Evolutionary conservation across 306 rosid genomes (phyloP).

Genomic region (Cucurbita pepo): DNA sequence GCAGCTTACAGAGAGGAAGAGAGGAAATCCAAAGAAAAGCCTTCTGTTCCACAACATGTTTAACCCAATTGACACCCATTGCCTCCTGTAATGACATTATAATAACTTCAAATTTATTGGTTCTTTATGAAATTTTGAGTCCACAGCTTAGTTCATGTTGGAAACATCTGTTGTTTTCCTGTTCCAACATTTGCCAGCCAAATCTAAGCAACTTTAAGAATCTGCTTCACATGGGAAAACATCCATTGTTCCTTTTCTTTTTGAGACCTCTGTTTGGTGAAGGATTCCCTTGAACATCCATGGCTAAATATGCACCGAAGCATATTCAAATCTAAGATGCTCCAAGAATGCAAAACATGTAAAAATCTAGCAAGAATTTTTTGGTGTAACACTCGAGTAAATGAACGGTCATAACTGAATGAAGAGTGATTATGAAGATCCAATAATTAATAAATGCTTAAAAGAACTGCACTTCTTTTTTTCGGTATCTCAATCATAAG

Average conservation of each 20-base stretch:
- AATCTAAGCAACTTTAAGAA: not conserved
- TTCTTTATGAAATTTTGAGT: not conserved
- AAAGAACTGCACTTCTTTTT: too few species aligned
- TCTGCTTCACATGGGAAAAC: not conserved
- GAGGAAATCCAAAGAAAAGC: not conserved
- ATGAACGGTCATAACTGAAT: too few species aligned
- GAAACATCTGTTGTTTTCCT: not conserved
- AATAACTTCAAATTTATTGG: not conserved
- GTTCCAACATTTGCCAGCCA: not conserved
- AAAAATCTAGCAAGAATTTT: too few species aligned
- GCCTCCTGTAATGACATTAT: not conserved
- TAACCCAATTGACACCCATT: not conserved
- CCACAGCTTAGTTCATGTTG: not conserved
- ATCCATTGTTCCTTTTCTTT: not conserved
- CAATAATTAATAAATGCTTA: too few species aligned
- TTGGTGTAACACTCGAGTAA: too few species aligned
- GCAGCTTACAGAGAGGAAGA: slow-evolving; percentile 31
- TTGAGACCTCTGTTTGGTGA: not conserved
- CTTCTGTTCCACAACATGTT: not conserved
- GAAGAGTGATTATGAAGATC: too few species aligned
- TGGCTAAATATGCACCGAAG: not conserved
- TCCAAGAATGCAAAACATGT: not conserved
- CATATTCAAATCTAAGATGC: not conserved
- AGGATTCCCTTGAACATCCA: not conserved
- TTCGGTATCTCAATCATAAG: too few species aligned